Evolutionary conservation across 352 stramenopile genomes (phyloP).

Genomic region (Globisporangium orthogonon): DNA sequence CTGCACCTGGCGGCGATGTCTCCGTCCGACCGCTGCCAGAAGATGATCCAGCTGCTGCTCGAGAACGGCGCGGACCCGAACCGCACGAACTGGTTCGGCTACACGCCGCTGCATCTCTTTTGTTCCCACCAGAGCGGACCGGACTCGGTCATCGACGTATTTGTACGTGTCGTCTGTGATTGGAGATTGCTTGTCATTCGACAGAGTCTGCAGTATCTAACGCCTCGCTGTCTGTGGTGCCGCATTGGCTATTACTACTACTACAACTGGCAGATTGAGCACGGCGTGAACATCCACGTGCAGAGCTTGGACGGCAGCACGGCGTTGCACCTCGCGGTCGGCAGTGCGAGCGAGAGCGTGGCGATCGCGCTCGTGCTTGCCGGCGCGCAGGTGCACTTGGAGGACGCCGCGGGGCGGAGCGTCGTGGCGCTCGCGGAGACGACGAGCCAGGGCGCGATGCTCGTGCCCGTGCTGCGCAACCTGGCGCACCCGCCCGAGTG

Average conservation of each 20-base stretch:
- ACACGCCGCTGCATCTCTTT: constrained; percentile 82
- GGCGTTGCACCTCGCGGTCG: constrained; percentile 73
- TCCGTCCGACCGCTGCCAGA: constrained; percentile 68
- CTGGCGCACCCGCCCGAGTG: constrained; percentile 52
- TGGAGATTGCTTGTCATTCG: background rate
- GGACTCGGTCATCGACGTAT: constrained; percentile 61
- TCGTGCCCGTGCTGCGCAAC: constrained; percentile 79
- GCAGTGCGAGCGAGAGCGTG: constrained; percentile 64
- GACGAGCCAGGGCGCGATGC: constrained; percentile 72
- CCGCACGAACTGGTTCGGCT: constrained; percentile 79
- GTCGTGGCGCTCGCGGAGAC: constrained; percentile 81
- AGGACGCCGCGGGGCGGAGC: constrained; percentile 74
- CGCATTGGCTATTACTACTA: background rate
- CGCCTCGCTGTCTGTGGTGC: background rate
- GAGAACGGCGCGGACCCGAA: constrained; percentile 80
- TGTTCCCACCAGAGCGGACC: constrained; percentile 75
- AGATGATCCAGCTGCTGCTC: constrained; percentile 75
- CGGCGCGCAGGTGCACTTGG: constrained; percentile 69
- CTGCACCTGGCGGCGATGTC: constrained; percentile 83
- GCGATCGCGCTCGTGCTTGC: constrained; percentile 65
- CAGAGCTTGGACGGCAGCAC: constrained; percentile 84
- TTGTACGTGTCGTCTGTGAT: constrained; percentile 41
- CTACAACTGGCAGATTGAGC: constrained; percentile 48
- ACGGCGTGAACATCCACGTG: constrained; percentile 66
- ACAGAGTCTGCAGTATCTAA: background rate